Evolutionary conservation across 2,329 filamentous ascomycete species (phyloP).

Genomic region (Periconia macrospinosa): DNA sequence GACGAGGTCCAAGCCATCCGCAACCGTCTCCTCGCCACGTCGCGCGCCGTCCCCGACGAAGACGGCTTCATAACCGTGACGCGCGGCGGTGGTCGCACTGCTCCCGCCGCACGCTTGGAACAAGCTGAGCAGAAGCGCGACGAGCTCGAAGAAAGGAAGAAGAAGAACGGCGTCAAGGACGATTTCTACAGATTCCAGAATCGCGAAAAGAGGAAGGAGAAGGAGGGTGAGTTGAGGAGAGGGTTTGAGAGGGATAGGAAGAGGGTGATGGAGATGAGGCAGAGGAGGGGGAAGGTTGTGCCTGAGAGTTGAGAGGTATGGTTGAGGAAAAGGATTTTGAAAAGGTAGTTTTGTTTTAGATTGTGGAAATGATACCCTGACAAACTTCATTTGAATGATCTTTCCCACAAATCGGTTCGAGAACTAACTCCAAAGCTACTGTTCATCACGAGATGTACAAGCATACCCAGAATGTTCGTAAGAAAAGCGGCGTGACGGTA

Average conservation of each 20-base stretch:
- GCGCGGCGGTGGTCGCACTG: conserved; percentile 67
- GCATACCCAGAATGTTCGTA: too few relatives aligned
- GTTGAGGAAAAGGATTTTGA: not conserved
- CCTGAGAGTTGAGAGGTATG: conserved; percentile 23
- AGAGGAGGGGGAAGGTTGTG: conserved; percentile 52
- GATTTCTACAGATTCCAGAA: conserved; percentile 87
- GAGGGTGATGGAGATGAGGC: conserved; percentile 71
- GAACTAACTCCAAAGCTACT: too few relatives aligned
- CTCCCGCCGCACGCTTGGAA: conserved; percentile 69
- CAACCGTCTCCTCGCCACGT: conserved; percentile 61
- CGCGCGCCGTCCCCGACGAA: conserved; percentile 82
- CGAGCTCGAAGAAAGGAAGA: conserved; percentile 57
- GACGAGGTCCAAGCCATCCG: conserved; percentile 66
- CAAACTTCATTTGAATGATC: not conserved
- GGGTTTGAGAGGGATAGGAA: conserved; percentile 76
- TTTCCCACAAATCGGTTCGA: too few relatives aligned
- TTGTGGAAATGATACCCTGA: conserved; percentile 6
- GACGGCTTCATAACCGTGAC: conserved; percentile 95
- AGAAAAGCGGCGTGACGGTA: not conserved
- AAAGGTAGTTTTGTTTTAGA: not conserved
- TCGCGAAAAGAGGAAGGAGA: conserved; percentile 75
- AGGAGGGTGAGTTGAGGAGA: conserved; percentile 68
- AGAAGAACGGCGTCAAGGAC: conserved; percentile 58
- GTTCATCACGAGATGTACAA: too few relatives aligned
- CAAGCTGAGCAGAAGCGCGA: conserved; percentile 60